Percentiles rank a stretch among this genome's conserved stretches.
phyloP scores from a whole-genome alignment of 2,329 filamentous ascomycete species.

The Ceratocystis lukuohia region DNA sequence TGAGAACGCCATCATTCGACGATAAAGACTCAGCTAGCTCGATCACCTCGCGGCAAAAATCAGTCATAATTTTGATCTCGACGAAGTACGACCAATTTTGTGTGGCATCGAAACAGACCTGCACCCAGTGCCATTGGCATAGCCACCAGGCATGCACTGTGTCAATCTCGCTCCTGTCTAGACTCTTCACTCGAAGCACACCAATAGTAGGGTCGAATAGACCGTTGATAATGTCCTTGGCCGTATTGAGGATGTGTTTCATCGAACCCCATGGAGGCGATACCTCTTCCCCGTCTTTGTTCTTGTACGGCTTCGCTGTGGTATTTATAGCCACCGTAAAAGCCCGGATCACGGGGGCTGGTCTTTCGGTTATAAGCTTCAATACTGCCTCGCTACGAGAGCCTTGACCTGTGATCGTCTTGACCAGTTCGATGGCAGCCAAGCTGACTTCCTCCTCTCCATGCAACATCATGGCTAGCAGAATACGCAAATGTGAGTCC shows the following conservation, averaged over 20 bases:
- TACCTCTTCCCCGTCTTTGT: slow-evolving; percentile 15
- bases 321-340: slow-evolving; percentile 34
- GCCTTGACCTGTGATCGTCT: slow-evolving; percentile 59
- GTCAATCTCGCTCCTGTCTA: slow-evolving; percentile 48
- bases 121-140: slow-evolving; percentile 67
- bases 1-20: slow-evolving; percentile 70
- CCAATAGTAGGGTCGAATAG: slow-evolving; percentile 45
- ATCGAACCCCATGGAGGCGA: slow-evolving; percentile 42
- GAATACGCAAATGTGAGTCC: slow-evolving; percentile 52
- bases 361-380: slow-evolving; percentile 34
- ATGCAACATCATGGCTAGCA: slow-evolving; percentile 70
- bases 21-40: slow-evolving; percentile 80
- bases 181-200: slow-evolving; percentile 39
- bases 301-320: slow-evolving; percentile 14
- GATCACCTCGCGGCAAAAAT: slow-evolving; percentile 91
- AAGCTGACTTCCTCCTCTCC: slow-evolving; percentile 68
- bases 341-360: slow-evolving; percentile 25
- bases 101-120: slow-evolving; percentile 67
- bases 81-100: slow-evolving; percentile 69
- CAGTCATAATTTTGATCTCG: slow-evolving; percentile 67
- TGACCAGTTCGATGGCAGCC: slow-evolving; percentile 68
- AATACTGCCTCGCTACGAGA: slow-evolving; percentile 38
- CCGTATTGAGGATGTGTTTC: slow-evolving; percentile 43
- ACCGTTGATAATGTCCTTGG: slow-evolving; percentile 41
- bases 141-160: slow-evolving; percentile 71